These are phyloP conservation scores for Metschnikowia corniflorae DNA, from an alignment of 805 yeast genomes.

Conservation along the genomic window DNA sequence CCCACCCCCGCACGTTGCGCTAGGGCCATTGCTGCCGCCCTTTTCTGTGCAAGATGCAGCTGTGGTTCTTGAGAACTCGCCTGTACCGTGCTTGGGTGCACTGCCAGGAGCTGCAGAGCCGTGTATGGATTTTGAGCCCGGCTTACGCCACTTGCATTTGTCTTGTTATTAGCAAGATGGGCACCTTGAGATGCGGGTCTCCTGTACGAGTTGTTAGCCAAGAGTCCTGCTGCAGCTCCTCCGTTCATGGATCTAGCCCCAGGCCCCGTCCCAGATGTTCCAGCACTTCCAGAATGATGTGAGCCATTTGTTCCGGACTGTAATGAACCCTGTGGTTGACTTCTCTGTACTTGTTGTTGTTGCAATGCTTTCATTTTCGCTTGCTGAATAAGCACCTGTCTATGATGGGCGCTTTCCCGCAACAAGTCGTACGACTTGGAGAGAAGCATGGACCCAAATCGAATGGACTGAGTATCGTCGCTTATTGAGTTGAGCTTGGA, in stretches of 20 bases:
- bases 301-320: conserved; percentile 3
- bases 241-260: conserved; percentile 3
- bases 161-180: conserved; percentile 3
- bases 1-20: conserved; percentile 1
- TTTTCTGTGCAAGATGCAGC: conserved; percentile 7
- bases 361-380: conserved; percentile 42
- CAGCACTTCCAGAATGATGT: conserved; percentile 5
- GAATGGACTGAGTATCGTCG: conserved; percentile 80
- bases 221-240: conserved; percentile 5
- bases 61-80: conserved; percentile 13
- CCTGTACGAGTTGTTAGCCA: conserved; percentile 11
- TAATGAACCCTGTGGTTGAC: conserved; percentile 4
- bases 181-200: conserved; percentile 4
- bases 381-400: conserved; percentile 50
- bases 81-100: conserved; percentile 10
- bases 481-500: conserved; percentile 77
- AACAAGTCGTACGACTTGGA: conserved; percentile 81
- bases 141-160: conserved; percentile 3
- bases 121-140: conserved; percentile 5
- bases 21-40: background rate
- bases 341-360: conserved; percentile 30
- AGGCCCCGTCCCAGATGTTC: background rate
- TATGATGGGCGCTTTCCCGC: conserved; percentile 69
- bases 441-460: conserved; percentile 88
- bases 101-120: conserved; percentile 13